These are phyloP conservation scores for Aspergillus cristatus DNA, from an alignment of 495 filamentous ascomycete species.

Conservation along the genomic window DNA sequence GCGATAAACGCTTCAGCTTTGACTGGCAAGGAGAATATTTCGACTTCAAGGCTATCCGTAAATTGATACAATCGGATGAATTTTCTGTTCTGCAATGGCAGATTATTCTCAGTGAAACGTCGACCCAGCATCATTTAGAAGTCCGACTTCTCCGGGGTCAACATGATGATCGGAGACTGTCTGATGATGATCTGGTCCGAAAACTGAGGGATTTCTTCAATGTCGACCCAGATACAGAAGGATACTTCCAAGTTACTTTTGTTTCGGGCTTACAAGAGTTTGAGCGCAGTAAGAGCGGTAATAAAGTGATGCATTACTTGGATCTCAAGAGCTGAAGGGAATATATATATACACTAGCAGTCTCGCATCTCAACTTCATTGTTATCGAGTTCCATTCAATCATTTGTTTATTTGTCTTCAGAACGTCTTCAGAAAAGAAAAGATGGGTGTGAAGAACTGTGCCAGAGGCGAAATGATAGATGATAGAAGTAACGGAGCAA, in stretches of 20 bases:
- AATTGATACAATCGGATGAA: constrained; percentile 4
- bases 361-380: too few species aligned
- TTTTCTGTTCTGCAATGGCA: constrained; percentile 23
- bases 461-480: too few species aligned
- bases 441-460: too few species aligned
- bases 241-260: constrained; percentile 4
- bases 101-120: constrained; percentile 7
- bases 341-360: too few species aligned
- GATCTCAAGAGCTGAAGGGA: neutral
- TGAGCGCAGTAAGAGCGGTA: constrained; percentile 3
- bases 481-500: too few species aligned
- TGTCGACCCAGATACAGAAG: constrained; percentile 1
- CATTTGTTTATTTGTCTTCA: too few species aligned
- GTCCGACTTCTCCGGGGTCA: neutral
- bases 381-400: too few species aligned
- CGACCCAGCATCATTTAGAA: neutral
- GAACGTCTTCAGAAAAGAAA: too few species aligned
- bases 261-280: constrained; percentile 3
- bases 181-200: neutral
- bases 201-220: constrained; percentile 1
- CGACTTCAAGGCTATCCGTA: constrained; percentile 10
- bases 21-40: constrained; percentile 18
- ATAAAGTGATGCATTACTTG: constrained; percentile 6
- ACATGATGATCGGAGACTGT: neutral
- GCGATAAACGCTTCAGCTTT: constrained; percentile 21